Evolutionary conservation across 2,329 filamentous ascomycete species (phyloP).

Genomic region (Epichloe scottii): DNA sequence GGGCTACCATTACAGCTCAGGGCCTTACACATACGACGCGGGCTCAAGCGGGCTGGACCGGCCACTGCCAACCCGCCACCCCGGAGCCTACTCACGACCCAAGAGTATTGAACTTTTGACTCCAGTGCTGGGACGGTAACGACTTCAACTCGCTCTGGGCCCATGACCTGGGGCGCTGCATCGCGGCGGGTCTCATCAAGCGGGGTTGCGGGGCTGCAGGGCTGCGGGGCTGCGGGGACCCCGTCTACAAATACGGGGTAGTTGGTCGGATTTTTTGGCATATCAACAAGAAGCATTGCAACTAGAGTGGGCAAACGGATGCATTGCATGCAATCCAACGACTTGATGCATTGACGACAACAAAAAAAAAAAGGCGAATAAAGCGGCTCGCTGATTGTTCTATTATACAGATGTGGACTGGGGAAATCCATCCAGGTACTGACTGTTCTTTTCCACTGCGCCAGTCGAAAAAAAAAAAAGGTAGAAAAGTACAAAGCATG

Average conservation of each 20-base stretch:
- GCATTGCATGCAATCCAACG: not conserved
- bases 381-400: not conserved
- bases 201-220: slow-evolving; percentile 7
- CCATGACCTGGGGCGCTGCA: not conserved
- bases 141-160: not conserved
- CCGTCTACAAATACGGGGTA: not conserved
- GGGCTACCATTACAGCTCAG: slow-evolving; percentile 23
- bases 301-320: not conserved
- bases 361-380: not conserved
- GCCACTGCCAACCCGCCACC: slow-evolving; percentile 43
- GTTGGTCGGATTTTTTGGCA: not conserved
- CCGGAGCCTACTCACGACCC: slow-evolving; percentile 41
- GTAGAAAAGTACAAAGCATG: not conserved
- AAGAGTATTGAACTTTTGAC: slow-evolving; percentile 54
- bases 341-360: not conserved
- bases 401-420: not conserved
- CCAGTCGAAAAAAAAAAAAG: not conserved
- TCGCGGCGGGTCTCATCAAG: not conserved
- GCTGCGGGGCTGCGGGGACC: not conserved
- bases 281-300: not conserved
- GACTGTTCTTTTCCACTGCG: not conserved
- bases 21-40: slow-evolving; percentile 26
- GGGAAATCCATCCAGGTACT: not conserved
- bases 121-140: slow-evolving; percentile 40
- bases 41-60: slow-evolving; percentile 32